phyloP scores from a whole-genome alignment of 23 red algal species.

The Chondrus crispus region DNA sequence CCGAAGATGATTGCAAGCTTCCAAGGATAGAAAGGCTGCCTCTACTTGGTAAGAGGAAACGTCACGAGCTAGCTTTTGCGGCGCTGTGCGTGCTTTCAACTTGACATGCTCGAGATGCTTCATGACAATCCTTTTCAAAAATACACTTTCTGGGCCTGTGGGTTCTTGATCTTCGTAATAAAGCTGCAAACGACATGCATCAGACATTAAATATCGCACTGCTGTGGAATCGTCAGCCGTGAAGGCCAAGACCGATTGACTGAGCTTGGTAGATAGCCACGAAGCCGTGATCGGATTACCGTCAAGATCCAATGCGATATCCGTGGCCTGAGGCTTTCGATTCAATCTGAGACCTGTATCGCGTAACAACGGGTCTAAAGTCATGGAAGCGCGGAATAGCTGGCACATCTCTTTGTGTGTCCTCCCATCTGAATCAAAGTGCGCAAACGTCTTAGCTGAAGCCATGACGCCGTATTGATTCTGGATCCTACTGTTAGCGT shows the following conservation, averaged over 20 bases:
- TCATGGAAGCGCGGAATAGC: conserved; percentile 8
- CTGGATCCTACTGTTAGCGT: not conserved
- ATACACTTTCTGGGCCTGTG: conserved; percentile 1
- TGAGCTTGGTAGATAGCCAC: conserved; percentile 35
- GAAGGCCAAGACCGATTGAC: not conserved
- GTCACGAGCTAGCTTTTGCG: conserved; percentile 54
- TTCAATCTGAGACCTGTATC: not conserved
- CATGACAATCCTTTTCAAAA: conserved; percentile 63
- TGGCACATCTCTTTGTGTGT: conserved; percentile 6
- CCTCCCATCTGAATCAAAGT: not conserved
- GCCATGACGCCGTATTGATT: conserved; percentile 40
- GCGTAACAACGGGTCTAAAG: conserved; percentile 16
- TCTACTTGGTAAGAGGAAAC: conserved; percentile 57
- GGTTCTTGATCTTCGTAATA: not conserved
- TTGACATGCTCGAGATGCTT: conserved; percentile 44
- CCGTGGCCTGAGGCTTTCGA: conserved; percentile 23
- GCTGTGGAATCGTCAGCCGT: conserved; percentile 15
- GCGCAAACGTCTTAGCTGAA: conserved; percentile 5
- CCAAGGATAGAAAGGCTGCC: conserved; percentile 21
- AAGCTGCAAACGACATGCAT: conserved; percentile 36
- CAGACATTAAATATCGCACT: conserved; percentile 50
- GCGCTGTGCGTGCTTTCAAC: conserved; percentile 29
- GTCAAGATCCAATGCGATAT: conserved; percentile 47
- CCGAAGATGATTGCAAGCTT: conserved; percentile 26
- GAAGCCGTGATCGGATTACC: conserved; percentile 41